Conservation (phyloP, 2,329 filamentous ascomycete genomes). For the Arthrobotrys iridis region DNA sequence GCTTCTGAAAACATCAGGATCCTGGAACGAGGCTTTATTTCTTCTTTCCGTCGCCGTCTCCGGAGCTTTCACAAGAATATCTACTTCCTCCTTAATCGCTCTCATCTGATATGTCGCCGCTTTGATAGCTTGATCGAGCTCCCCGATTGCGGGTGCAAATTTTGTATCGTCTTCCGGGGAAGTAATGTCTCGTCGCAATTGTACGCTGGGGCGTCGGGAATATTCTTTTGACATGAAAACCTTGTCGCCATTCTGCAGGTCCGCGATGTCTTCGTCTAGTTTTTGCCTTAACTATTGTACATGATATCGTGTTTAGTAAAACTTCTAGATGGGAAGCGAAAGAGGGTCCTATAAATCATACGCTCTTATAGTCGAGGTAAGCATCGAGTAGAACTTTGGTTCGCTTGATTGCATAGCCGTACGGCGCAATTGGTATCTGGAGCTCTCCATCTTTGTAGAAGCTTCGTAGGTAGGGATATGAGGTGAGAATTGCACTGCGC, state of each 20-base stretch:
- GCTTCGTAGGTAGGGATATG: conserved; percentile 57
- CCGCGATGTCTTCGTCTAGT: conserved; percentile 30
- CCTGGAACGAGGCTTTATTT: conserved; percentile 17
- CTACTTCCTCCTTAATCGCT: conserved; percentile 54
- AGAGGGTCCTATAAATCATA: neutral
- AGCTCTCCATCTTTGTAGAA: conserved; percentile 53
- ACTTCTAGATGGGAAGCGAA: neutral
- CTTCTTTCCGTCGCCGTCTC: conserved; percentile 8
- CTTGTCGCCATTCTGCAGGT: conserved; percentile 50
- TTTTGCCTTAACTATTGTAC: conserved; percentile 24
- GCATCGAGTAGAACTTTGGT: conserved; percentile 56
- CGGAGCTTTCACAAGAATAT: conserved; percentile 14
- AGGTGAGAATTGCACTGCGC: conserved; percentile 57
- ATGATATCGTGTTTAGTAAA: neutral
- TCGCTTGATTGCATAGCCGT: conserved; percentile 57
- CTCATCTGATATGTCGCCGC: conserved; percentile 51
- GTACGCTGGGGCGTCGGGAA: conserved; percentile 14
- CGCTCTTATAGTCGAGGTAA: conserved; percentile 57
- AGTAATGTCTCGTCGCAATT: conserved; percentile 11
- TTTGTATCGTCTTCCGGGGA: conserved; percentile 41
- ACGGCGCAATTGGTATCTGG: conserved; percentile 51
- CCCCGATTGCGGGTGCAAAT: conserved; percentile 11
- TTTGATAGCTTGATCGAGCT: conserved; percentile 37
- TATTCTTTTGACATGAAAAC: conserved; percentile 48
- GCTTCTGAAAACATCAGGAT: conserved; percentile 38